Conservation (phyloP, 192 early-diverging fungal genomes). For the Chytriomyces confervae region DNA sequence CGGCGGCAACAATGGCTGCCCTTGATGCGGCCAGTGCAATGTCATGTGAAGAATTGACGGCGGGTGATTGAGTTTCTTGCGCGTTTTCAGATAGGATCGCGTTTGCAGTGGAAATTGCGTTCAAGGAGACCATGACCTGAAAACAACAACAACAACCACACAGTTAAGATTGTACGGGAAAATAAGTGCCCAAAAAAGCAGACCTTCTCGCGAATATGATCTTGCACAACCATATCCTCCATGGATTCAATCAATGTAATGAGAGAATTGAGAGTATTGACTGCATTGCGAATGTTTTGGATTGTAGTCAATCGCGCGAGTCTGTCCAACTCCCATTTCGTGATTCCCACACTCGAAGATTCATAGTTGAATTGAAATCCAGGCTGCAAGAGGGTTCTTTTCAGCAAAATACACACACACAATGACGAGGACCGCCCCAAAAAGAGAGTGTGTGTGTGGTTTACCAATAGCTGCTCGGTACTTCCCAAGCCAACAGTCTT, state of each 20-base stretch:
- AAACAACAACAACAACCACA: too few species aligned
- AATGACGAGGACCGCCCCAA: too few species aligned
- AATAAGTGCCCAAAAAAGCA: too few species aligned
- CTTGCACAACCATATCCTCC: slow-evolving; percentile 92
- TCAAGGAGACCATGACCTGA: too few species aligned
- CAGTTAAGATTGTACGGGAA: too few species aligned
- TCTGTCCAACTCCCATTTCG: slow-evolving; percentile 81
- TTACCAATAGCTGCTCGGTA: slow-evolving; percentile 35
- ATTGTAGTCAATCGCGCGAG: slow-evolving; percentile 72
- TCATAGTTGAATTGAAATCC: slow-evolving; percentile 47
- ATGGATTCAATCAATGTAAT: slow-evolving; percentile 75
- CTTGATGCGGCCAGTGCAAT: slow-evolving; percentile 41
- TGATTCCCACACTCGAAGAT: slow-evolving; percentile 66
- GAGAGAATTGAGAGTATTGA: slow-evolving; percentile 80
- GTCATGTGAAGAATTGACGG: too few species aligned
- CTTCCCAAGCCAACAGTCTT: slow-evolving; percentile 52
- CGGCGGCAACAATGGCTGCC: slow-evolving; percentile 69
- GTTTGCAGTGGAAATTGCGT: too few species aligned
- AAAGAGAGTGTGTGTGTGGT: background rate
- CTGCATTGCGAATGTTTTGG: slow-evolving; percentile 75
- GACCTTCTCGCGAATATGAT: too few species aligned
- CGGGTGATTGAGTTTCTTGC: too few species aligned
- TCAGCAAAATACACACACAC: too few species aligned
- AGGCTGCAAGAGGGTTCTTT: too few species aligned
- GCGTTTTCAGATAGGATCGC: too few species aligned